These are phyloP conservation scores for Salix koriyanagi DNA, from an alignment of 345 rosid genomes.

Conservation along the genomic window DNA sequence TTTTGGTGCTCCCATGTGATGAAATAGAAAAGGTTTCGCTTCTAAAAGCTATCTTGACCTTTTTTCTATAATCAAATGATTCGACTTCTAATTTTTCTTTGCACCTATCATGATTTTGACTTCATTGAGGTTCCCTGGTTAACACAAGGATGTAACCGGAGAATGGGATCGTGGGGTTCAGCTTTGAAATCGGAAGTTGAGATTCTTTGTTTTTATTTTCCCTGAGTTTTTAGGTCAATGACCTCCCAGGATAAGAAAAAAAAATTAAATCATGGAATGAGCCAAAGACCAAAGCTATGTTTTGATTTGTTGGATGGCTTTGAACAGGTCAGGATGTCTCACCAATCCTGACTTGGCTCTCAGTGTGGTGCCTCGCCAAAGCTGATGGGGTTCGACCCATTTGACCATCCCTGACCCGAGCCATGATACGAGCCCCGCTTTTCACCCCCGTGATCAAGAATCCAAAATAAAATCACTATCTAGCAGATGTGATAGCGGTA, in stretches of 20 bases:
- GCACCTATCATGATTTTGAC: neutral
- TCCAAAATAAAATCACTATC: no score
- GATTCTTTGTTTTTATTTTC: neutral
- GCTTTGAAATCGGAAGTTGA: neutral
- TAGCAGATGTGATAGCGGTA: no score
- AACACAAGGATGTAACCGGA: neutral
- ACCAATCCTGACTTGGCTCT: neutral
- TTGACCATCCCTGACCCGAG: no score
- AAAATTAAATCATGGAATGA: neutral
- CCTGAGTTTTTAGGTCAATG: neutral
- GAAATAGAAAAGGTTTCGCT: neutral
- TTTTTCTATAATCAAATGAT: neutral
- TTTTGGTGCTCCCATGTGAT: neutral
- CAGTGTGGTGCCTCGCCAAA: neutral
- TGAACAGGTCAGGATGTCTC: neutral
- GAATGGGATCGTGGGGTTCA: neutral
- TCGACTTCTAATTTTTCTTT: neutral
- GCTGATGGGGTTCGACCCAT: neutral
- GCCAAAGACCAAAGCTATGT: neutral
- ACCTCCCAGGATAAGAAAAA: neutral
- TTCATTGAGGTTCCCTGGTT: neutral
- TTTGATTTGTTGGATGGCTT: neutral
- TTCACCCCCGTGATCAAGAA: no score
- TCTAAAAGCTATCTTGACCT: neutral
- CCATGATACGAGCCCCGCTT: no score